phyloP scores from a whole-genome alignment of 2,329 filamentous ascomycete genomes.

The Plectosphaerella sp. region DNA sequence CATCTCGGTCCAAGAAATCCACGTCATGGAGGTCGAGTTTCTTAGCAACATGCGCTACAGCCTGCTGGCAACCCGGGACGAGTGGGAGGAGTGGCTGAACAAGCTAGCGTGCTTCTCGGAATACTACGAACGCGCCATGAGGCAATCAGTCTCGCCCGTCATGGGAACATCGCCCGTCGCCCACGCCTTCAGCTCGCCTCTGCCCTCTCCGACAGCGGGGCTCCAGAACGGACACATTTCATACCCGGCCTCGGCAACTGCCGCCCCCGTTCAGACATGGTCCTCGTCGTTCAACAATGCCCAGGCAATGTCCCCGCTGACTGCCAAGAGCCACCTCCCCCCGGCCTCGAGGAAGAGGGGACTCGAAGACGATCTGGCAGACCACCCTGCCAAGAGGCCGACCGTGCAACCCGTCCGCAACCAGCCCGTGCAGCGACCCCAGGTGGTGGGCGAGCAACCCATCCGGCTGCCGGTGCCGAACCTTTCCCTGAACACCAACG shows the following conservation, averaged over 20 bases:
- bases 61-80: constrained; percentile 75
- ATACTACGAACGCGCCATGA: constrained; percentile 71
- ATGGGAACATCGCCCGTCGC: constrained; percentile 34
- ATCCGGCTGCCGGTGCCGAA: constrained; percentile 65
- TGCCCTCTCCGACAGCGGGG: constrained; percentile 42
- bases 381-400: constrained; percentile 52
- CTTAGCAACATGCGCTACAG: constrained; percentile 97
- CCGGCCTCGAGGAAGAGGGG: constrained; percentile 44
- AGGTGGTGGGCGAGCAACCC: constrained; percentile 19
- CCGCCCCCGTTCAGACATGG: constrained; percentile 20
- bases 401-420: constrained; percentile 21
- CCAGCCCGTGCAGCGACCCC: constrained; percentile 5
- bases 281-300: constrained; percentile 29
- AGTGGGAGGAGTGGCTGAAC: constrained; percentile 85
- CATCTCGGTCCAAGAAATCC: constrained; percentile 90
- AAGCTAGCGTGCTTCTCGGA: constrained; percentile 78
- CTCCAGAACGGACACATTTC: constrained; percentile 13
- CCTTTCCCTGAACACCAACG: constrained; percentile 58
- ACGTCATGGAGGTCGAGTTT: constrained; percentile 99
- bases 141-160: constrained; percentile 29
- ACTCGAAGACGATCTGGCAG: constrained; percentile 42
- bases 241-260: background rate
- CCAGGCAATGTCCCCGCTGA: constrained; percentile 42
- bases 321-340: constrained; percentile 34
- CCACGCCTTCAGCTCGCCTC: constrained; percentile 36